Evolutionary conservation across 2,329 filamentous ascomycete species (phyloP), one percentile per base, ranked within the genome.

Genomic region (Monilinia fructigena): DNA sequence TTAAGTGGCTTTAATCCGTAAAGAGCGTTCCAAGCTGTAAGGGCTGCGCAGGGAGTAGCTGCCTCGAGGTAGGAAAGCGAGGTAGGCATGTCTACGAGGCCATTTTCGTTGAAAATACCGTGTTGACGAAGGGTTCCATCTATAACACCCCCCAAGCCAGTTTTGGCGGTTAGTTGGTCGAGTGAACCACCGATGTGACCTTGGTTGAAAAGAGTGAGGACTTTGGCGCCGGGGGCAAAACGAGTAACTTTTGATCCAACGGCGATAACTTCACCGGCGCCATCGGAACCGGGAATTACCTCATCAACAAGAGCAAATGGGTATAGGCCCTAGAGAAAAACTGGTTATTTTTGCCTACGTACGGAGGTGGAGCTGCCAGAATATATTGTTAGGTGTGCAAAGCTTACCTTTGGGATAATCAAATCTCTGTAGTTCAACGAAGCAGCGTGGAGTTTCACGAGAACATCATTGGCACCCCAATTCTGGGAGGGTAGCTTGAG

Each of bases 21-120:
- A 4, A 86, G 74, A 8, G 82, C 82, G 70, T 86, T 86, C 85
- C 84, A 86, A 1, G 83, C 82, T 0, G 84, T 85, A 14, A 86
- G 67, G 1, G 79, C 83, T 0, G 84, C 83, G 68, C 83, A 85
- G 2, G 79, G 74, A 0, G 82, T 85, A 35, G 80, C 77, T 1
- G 78, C 81, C 68, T 86, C 82, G 1, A 77, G 67, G 53, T 78
- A 80, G 63, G 71, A 79, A 5, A 86, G 74, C 20, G 79, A 80
- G 4, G 74, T 71, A 0, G 89, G 89, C 72, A 85, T 82, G 50
- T 77, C 74, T 11, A 91, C 86, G 3, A 91, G 81, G 0, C 86
- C 87, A 55, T 89, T 76, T 74, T 80, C 81, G 6, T 80, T 78
- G 70, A 84, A 84, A 28, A 79, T 76, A 18, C 81, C 79, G 66